Evolutionary conservation across 2,329 filamentous ascomycete species (phyloP).

Genomic region (Chrysosporium keratinophilum): DNA sequence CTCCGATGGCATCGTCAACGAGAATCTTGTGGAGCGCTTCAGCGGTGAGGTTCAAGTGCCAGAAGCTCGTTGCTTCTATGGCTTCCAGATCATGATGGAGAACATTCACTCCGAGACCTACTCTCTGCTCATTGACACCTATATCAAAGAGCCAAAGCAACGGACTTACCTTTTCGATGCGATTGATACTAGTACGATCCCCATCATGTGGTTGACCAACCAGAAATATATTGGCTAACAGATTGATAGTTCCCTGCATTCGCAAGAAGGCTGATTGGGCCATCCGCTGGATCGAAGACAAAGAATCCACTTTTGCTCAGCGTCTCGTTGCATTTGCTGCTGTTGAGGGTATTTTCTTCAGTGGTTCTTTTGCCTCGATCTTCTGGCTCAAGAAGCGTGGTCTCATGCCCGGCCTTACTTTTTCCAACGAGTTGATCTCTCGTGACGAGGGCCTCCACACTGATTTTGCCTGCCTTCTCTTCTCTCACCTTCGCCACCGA

Average conservation of each 20-base stretch:
- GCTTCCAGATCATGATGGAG: conserved; percentile 99
- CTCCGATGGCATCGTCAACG: conserved; percentile 97
- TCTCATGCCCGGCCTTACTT: conserved; percentile 94
- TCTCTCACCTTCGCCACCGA: conserved; percentile 92
- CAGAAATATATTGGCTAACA: conserved; percentile 21
- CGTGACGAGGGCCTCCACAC: conserved; percentile 99
- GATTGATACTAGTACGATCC: conserved; percentile 81
- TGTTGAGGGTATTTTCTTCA: conserved; percentile 99
- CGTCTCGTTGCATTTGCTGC: conserved; percentile 94
- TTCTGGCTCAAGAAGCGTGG: conserved; percentile 99
- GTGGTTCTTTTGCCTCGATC: conserved; percentile 93
- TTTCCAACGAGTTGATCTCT: conserved; percentile 99
- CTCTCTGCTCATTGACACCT: conserved; percentile 96
- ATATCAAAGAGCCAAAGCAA: conserved; percentile 96
- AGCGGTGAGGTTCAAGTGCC: conserved; percentile 93
- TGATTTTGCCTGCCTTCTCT: conserved; percentile 94
- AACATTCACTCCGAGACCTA: conserved; percentile 99
- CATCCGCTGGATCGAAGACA: conserved; percentile 85
- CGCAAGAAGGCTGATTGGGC: conserved; percentile 99
- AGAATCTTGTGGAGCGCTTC: conserved; percentile 98
- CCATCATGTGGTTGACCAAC: background rate
- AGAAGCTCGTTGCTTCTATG: conserved; percentile 98
- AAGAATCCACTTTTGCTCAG: conserved; percentile 87
- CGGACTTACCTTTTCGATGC: conserved; percentile 93
- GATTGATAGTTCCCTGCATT: conserved; percentile 69